Base-by-base conservation (phyloP, 768 basidiomycete species). In the Amanita jacksonii region DNA sequence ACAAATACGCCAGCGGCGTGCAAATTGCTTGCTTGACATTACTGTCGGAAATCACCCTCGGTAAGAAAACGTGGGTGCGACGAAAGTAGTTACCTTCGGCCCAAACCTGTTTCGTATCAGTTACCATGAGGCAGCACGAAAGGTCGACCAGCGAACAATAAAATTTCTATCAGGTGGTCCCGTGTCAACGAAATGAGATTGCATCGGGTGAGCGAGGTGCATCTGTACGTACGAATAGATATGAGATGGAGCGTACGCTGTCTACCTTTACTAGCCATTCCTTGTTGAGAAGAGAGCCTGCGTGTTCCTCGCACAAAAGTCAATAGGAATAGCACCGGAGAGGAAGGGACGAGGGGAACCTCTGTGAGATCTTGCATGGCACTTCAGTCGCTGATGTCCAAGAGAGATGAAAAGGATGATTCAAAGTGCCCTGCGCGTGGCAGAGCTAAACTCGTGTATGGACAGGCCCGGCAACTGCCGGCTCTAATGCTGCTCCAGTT, bases 201-300 rank as follows among this genome's bases (percentile, higher is more conserved):
- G n/a, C n/a, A n/a, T n/a, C n/a, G 41, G 7, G 15, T 25, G 15
- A 22, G 41, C 16, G 35, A 44, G 4, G 15, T 8, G 8, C 23
- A 8, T n/a, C 25, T n/a, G 24, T 45, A 77, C 80, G 53, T 57
- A 87, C 85, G 54, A 86, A 63, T 51, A 88, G 72, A 61, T 86
- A 87, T 25, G 84, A 78, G 1, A 67, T 75, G 1, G 82, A 78
- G 12, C 64, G 72, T 35, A 64, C 64, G 28, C 66, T 64, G 54
- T 86, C 79, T 40, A 72, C 64, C 57, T 81, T 85, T 24, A 74
- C 75, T 9, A 87, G 67, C 85, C 85, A 88, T 59, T 86, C 83
- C 57, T 78, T 82, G 45, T 63, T 63, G 22, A 82, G 62, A 24
- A 87, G 68, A 25, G 59, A 56, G 43, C 75, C 76, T 25, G 70